These are phyloP conservation scores for Hyaloperonospora brassicae DNA, from an alignment of 352 stramenopile species.

Conservation along the genomic window DNA sequence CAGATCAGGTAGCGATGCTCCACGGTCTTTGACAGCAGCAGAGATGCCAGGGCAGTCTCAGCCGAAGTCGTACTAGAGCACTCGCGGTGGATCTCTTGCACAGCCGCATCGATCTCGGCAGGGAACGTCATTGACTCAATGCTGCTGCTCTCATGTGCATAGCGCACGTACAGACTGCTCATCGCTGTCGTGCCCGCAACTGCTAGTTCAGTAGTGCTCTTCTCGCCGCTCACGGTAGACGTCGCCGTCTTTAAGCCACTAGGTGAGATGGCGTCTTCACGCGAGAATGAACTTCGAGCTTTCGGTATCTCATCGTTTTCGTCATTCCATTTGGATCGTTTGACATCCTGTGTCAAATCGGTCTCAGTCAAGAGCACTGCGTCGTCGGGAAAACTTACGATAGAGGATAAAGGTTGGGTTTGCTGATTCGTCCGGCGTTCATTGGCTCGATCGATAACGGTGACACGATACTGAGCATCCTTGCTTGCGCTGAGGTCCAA, in stretches of 20 bases:
- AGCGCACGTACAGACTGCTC: slow-evolving; percentile 7
- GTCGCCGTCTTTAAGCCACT: slow-evolving; percentile 8
- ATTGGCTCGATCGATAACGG: slow-evolving; percentile 19
- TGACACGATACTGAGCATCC: slow-evolving; percentile 13
- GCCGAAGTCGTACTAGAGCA: slow-evolving; percentile 8
- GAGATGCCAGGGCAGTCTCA: slow-evolving; percentile 13
- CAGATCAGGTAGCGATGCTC: slow-evolving; percentile 26
- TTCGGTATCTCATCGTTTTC: background rate
- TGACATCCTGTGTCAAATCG: background rate
- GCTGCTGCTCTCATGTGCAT: slow-evolving; percentile 1
- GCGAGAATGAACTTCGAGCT: background rate
- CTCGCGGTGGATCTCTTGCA: slow-evolving; percentile 31
- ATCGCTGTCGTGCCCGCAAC: background rate
- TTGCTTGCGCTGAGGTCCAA: slow-evolving; percentile 5
- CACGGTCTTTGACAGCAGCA: slow-evolving; percentile 14
- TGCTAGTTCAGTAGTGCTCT: background rate
- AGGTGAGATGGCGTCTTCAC: slow-evolving; percentile 42
- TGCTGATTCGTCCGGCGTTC: slow-evolving; percentile 9
- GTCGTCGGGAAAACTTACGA: slow-evolving; percentile 19
- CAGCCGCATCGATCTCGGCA: slow-evolving; percentile 30
- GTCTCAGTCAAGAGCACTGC: slow-evolving; percentile 11
- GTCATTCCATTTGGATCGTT: slow-evolving; percentile 3
- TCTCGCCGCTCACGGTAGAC: background rate
- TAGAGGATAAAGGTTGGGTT: slow-evolving; percentile 11
- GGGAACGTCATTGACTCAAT: slow-evolving; percentile 16